Evolutionary conservation across 257 asterid genomes (phyloP), one percentile per base, ranked within the genome.

Genomic region (Nyctanthes arbortristis): DNA sequence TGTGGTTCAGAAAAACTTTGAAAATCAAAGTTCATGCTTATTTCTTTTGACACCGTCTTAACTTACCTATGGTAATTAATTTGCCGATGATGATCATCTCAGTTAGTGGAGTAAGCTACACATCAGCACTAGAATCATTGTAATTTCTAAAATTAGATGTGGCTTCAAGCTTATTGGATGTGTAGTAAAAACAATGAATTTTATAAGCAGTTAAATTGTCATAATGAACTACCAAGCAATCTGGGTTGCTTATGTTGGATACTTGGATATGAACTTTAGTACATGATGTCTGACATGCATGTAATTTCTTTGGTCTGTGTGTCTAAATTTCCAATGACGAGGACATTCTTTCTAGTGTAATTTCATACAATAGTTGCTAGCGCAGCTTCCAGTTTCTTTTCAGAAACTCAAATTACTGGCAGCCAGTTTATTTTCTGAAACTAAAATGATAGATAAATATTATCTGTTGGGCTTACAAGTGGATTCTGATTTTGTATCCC

Each of bases 401-500:
- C n/a, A n/a, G n/a, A n/a, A n/a, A n/a, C n/a, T n/a, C n/a, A n/a
- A n/a, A n/a, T n/a, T n/a, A 25, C 27, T 71, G 22, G 66, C 55
- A 34, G 32, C 66, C 16, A 61, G 45, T 24, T 56, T 47, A 35
- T 32, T 45, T 72, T 59, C 31, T 10, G 12, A 64, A 65, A 43
- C 65, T 25, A 58, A 3, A 32, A 2, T 66, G 22, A 36, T 58
- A 18, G 37, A 45, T 18, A 24, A 1, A 18, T n/a, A 8, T 61
- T 73, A 45, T 59, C 47, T 47, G 36, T 43, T 54, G 43, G 13
- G 28, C 39, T 76, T 29, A 40, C 68, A 9, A 43, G 27, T 70
- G 18, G 36, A 29, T 54, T 77, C 62, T 59, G 64, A 49, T 36
- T 5, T 40, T 57, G 54, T 16, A n/a, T 67, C 49, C 73, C 65